These are phyloP conservation scores for Protomyces gravidus DNA, from an alignment of 1,139 yeast genomes.

Conservation along the genomic window DNA sequence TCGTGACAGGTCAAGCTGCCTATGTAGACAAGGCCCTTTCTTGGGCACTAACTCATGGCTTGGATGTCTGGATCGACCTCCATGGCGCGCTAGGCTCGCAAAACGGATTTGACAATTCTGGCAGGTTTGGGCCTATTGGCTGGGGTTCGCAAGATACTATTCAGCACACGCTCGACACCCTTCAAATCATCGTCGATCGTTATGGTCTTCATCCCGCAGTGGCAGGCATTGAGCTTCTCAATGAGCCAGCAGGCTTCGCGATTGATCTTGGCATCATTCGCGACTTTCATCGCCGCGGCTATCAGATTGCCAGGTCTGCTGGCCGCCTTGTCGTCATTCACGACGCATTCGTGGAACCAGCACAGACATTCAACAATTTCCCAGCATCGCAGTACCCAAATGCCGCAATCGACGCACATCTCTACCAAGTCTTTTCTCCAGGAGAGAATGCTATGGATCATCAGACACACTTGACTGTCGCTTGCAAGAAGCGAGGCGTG, in stretches of 20 bases:
- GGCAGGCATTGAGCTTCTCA: slow-evolving; percentile 76
- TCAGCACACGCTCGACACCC: slow-evolving; percentile 51
- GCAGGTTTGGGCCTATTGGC: slow-evolving; percentile 60
- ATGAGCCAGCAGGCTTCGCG: slow-evolving; percentile 80
- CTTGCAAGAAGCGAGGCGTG: slow-evolving; percentile 59
- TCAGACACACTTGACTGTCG: slow-evolving; percentile 59
- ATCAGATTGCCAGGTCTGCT: slow-evolving; percentile 44
- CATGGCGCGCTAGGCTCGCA: slow-evolving; percentile 99
- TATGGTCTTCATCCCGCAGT: slow-evolving; percentile 74
- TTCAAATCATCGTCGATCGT: slow-evolving; percentile 49
- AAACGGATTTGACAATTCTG: slow-evolving; percentile 90
- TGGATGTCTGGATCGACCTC: slow-evolving; percentile 85
- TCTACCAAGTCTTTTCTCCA: slow-evolving; percentile 76
- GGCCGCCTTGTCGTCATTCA: slow-evolving; percentile 51
- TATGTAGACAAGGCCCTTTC: slow-evolving; percentile 70
- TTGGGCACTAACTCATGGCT: slow-evolving; percentile 63
- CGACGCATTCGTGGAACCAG: slow-evolving; percentile 49
- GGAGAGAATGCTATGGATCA: slow-evolving; percentile 56
- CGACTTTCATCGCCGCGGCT: slow-evolving; percentile 56
- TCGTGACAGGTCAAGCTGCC: slow-evolving; percentile 74
- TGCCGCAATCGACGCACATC: slow-evolving; percentile 36
- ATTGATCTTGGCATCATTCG: slow-evolving; percentile 58
- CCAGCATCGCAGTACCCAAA: slow-evolving; percentile 27
- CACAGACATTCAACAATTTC: slow-evolving; percentile 7
- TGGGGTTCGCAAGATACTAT: slow-evolving; percentile 50